Conservation (phyloP, 2,329 filamentous ascomycete species). For the Raffaelea ambrosiae region DNA sequence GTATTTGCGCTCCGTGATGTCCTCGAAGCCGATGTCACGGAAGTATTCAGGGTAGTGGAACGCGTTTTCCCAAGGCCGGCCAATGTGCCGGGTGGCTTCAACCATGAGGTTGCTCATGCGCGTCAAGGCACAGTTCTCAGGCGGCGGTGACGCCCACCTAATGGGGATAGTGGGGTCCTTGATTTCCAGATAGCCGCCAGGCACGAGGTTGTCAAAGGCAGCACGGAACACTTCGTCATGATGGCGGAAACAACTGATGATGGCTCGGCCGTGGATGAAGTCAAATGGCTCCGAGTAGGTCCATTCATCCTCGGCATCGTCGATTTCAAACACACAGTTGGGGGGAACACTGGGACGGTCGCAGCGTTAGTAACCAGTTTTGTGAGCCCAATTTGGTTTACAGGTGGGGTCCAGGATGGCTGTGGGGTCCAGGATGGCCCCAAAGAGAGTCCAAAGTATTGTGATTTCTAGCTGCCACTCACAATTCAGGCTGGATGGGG, state of each 20-base stretch:
- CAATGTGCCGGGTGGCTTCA: background rate
- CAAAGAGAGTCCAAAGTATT: too few species aligned
- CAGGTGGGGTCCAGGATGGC: background rate
- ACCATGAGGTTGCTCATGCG: background rate
- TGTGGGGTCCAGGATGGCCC: background rate
- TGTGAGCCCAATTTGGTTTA: too few species aligned
- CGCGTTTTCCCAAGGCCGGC: background rate
- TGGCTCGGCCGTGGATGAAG: conserved; percentile 43
- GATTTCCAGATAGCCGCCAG: conserved; percentile 32
- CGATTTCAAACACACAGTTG: conserved; percentile 46
- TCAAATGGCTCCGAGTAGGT: conserved; percentile 39
- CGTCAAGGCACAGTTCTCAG: too few species aligned
- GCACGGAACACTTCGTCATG: conserved; percentile 37
- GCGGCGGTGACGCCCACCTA: background rate
- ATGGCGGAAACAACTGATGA: conserved; percentile 42
- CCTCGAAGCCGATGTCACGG: conserved; percentile 11
- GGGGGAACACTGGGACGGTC: conserved; percentile 30
- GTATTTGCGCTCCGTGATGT: conserved; percentile 15
- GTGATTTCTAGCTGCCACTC: too few species aligned
- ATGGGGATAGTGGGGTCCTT: background rate
- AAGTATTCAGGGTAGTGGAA: background rate
- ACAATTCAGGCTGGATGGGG: conserved; percentile 34
- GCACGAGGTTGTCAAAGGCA: conserved; percentile 31
- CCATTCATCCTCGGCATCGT: conserved; percentile 48
- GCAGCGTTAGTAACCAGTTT: too few species aligned